phyloP scores from a whole-genome alignment of 2,329 filamentous ascomycete species.

The Colletotrichum caudatum region DNA sequence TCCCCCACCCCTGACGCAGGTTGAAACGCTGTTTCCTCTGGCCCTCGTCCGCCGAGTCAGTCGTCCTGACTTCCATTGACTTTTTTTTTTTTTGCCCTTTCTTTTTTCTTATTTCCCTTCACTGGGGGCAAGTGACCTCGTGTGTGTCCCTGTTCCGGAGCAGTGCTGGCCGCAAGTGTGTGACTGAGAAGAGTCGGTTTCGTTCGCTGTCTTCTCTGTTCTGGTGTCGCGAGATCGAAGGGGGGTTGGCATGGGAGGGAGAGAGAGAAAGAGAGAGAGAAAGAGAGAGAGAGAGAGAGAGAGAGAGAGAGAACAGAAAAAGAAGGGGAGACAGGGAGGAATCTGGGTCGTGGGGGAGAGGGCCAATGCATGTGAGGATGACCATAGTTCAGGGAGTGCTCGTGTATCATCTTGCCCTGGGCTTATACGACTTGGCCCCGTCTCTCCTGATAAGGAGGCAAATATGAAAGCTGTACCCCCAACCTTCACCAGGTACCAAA shows the following conservation, averaged over 20 bases:
- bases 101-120: not conserved
- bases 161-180: not conserved
- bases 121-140: not conserved
- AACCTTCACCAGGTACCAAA: not conserved
- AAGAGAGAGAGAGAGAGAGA: not conserved
- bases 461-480: not conserved
- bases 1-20: not conserved
- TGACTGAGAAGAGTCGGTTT: not conserved
- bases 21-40: slow-evolving; percentile 14
- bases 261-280: too few species aligned
- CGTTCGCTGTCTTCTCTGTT: not conserved
- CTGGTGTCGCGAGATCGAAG: not conserved
- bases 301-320: not conserved
- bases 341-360: not conserved
- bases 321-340: not conserved
- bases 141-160: not conserved
- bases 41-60: not conserved
- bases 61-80: not conserved
- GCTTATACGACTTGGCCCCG: not conserved
- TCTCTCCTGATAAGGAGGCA: not conserved
- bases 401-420: not conserved
- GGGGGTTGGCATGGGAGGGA: not conserved
- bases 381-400: not conserved
- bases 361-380: not conserved
- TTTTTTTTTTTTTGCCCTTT: not conserved